These are phyloP conservation scores for Xanthoconium stramineum DNA, from an alignment of 768 basidiomycete genomes.

Conservation along the genomic window DNA sequence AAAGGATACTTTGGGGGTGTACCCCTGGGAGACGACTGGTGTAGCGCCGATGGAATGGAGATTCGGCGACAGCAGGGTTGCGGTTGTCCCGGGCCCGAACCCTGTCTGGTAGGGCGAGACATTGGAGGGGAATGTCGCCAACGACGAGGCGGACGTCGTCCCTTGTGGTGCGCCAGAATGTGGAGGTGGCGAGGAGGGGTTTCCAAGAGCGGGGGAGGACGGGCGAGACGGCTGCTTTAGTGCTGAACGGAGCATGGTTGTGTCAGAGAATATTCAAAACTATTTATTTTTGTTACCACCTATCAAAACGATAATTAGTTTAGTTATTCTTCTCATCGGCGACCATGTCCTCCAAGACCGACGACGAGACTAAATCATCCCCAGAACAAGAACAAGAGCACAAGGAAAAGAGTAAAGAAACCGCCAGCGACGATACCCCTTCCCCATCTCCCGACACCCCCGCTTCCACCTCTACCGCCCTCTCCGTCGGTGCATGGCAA, in stretches of 20 bases:
- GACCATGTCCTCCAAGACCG: slow-evolving; percentile 14
- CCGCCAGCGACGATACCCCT: background rate
- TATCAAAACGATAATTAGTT: background rate
- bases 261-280: background rate
- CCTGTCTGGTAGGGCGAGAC: slow-evolving; percentile 18
- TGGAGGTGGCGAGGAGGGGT: slow-evolving; percentile 25
- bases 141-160: slow-evolving; percentile 19
- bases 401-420: slow-evolving; percentile 9
- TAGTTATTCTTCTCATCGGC: background rate
- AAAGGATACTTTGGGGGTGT: slow-evolving; percentile 61
- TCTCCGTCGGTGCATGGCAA: slow-evolving; percentile 57
- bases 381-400: slow-evolving; percentile 1
- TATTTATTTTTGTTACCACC: slow-evolving; percentile 6
- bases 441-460: background rate
- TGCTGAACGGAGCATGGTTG: slow-evolving; percentile 46
- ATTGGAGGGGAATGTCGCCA: slow-evolving; percentile 18
- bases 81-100: slow-evolving; percentile 10
- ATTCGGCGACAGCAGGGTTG: slow-evolving; percentile 17
- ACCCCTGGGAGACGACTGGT: slow-evolving; percentile 30
- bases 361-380: background rate
- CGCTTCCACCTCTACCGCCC: slow-evolving; percentile 15
- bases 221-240: slow-evolving; percentile 43
- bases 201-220: slow-evolving; percentile 14
- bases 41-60: slow-evolving; percentile 13
- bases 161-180: slow-evolving; percentile 11